Evolutionary conservation across 2,329 filamentous ascomycete species (phyloP), one percentile per base, ranked within the genome.

Genomic region (Cladosporium sp.): DNA sequence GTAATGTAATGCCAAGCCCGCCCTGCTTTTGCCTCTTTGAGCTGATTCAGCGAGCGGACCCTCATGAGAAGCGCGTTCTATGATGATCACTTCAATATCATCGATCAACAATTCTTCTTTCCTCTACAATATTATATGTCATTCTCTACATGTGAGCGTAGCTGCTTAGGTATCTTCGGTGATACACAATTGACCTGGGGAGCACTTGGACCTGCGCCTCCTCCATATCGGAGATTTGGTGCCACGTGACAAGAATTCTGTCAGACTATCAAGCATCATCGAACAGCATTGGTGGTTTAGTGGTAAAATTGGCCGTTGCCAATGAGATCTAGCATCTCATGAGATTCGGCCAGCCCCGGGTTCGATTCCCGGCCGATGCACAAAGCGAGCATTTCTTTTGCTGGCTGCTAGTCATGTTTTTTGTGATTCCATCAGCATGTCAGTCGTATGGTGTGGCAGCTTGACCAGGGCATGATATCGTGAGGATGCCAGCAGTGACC

Each of bases 331-430:
- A 21, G 14, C 11, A 16, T 23, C n/a, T 35, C 33, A 35, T 3
- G 14, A 35, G 46, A 61, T 5, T 62, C 60, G 60, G 60, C 60
- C 26, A 62, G 60, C 46, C 60, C 60, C 60, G 60, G 60, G 60
- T 62, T 62, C 60, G 60, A 62, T 62, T 62, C 60, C 60, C 60
- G 60, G 60, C 60, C 60, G 60, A 62, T 62, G 60, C 60, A 62
- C 40, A 18, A 7, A 12, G 2, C 2, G 40, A 46, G 40, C n/a
- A 12, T 21, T 21, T 46, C n/a, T 46, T 46, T 46, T 46, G 40
- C 40, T 12, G 1, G 3, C 21, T 3, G 1, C 14, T 2, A 11
- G n/a, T 21, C 2, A 5, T 21, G 8, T 3, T 46, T 46, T 46
- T 21, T 21, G n/a, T 46, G 40, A 21, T 21, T 10, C 40, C 4